Conservation (phyloP, 805 yeast species). For the Yarrowia sp. region DNA sequence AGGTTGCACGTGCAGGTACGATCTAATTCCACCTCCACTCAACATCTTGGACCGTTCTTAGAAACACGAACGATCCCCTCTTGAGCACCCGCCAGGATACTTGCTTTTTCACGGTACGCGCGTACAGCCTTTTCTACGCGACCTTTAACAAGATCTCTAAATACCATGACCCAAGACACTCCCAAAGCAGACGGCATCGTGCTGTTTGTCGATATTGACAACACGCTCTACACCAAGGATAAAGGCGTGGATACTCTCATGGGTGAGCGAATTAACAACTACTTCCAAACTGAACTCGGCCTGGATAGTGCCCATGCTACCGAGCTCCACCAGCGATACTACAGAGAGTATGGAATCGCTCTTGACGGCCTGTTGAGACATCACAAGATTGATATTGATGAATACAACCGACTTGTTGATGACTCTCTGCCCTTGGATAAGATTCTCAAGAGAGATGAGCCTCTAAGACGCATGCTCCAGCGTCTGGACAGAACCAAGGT, state of each 20-base stretch:
- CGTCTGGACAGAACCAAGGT: constrained; percentile 48
- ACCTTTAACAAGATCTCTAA: background rate
- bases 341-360: constrained; percentile 85
- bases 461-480: constrained; percentile 37
- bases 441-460: constrained; percentile 57
- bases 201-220: constrained; percentile 91
- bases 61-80: background rate
- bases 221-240: constrained; percentile 76
- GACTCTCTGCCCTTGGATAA: constrained; percentile 84
- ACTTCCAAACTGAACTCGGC: constrained; percentile 62
- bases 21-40: background rate
- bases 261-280: constrained; percentile 80
- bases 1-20: constrained; percentile 11
- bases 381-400: constrained; percentile 77
- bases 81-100: background rate
- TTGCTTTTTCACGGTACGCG: background rate
- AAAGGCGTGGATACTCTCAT: constrained; percentile 77
- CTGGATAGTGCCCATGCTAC: constrained; percentile 72
- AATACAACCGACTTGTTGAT: constrained; percentile 83
- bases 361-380: constrained; percentile 74
- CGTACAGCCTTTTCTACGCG: background rate
- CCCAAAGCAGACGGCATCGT: constrained; percentile 31
- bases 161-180: constrained; percentile 4
- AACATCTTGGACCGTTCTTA: background rate
- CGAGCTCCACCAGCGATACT: constrained; percentile 66